Base-by-base conservation (phyloP, 768 basidiomycete genomes). In the Kwoniella dendrophila region DNA sequence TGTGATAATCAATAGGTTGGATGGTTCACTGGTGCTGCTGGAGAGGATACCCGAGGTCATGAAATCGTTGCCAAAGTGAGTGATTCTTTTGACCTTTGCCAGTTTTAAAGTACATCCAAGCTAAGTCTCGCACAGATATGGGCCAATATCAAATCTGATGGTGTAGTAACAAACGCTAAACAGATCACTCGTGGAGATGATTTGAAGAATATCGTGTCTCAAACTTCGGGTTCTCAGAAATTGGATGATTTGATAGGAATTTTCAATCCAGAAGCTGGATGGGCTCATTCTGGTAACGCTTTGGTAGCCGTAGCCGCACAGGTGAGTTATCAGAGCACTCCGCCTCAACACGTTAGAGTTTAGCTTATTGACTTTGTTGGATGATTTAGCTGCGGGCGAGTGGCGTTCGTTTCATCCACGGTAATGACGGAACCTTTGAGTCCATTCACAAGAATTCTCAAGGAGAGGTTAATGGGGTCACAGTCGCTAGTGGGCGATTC, bases 1-100 rank as follows among this genome's bases (percentile, higher is more conserved):
- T 16, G 18, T 10, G 1, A 12, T 6, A 14, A 12, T 24, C 8
- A 24, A 33, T 27, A 52, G 50, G 50, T 52, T 26, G 50, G 50
- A 20, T 52, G 50, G 50, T 52, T 52, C 33, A 52, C 50, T 4
- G 50, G 50, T 22, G 50, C 50, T 6, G 50, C 50, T n/a, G 34
- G 50, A 14, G 50, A 52, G 14, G 50, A 52, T 26, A 38, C 30
- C 18, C 50, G 50, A 14, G 50, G 32, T 12, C 50, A 38, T 10
- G 50, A 38, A 20, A 52, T 52, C 7, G 50, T 52, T 16, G 30
- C 50, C 29, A 38, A 52, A n/a, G 50, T 52, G 34, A 16, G 50
- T 52, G 10, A 47, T 7, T 26, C 44, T 10, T 47, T 20, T 7
- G 7, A 10, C 7, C 10, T n/a, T 26, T 7, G 10, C 8, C 24